Conservation (phyloP, 495 filamentous ascomycete species). For the Neurospora hispaniola region DNA sequence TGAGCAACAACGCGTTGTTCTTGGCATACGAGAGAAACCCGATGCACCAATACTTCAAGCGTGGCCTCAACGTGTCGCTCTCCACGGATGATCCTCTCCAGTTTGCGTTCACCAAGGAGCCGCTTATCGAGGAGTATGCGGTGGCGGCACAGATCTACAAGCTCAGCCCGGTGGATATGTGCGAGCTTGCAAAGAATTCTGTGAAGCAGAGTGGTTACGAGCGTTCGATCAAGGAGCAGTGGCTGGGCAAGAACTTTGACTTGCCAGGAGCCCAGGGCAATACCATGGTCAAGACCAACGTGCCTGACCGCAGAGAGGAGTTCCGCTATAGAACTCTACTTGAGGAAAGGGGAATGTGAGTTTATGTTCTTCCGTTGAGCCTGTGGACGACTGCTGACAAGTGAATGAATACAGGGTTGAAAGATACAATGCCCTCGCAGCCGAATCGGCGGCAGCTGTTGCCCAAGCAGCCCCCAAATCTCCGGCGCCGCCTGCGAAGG, state of each 20-base stretch:
- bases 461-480: constrained; percentile 9
- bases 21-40: constrained; percentile 96
- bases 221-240: constrained; percentile 73
- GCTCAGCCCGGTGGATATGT: constrained; percentile 95
- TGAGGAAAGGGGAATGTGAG: constrained; percentile 75
- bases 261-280: constrained; percentile 71
- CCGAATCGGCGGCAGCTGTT: constrained; percentile 1
- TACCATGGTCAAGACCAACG: constrained; percentile 87
- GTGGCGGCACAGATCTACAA: constrained; percentile 99
- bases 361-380: neutral
- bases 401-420: constrained; percentile 16
- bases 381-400: constrained; percentile 1
- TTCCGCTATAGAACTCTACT: constrained; percentile 76
- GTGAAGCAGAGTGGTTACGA: constrained; percentile 94
- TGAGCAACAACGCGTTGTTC: constrained; percentile 96
- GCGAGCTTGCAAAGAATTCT: constrained; percentile 91
- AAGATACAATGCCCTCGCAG: constrained; percentile 15
- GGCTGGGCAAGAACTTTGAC: constrained; percentile 70
- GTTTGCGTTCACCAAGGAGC: constrained; percentile 97
- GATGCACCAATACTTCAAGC: constrained; percentile 86
- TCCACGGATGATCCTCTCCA: constrained; percentile 96
- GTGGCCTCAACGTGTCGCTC: constrained; percentile 88
- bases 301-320: constrained; percentile 81
- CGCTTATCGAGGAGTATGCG: constrained; percentile 94
- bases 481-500: constrained; percentile 20